phyloP scores from a whole-genome alignment of 75 land plant species.

The Pinus taeda region DNA sequence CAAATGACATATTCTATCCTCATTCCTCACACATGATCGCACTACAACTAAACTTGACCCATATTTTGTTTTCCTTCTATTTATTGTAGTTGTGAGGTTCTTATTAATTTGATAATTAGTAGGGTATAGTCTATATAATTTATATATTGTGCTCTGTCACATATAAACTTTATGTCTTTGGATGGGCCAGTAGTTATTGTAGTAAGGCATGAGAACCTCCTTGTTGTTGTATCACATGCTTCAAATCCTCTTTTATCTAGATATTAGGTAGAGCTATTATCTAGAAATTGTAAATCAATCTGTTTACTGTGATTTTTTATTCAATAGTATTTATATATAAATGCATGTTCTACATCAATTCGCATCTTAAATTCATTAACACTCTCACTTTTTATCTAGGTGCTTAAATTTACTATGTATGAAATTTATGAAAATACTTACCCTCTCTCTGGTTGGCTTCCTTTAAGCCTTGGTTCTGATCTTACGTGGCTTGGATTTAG shows the following conservation, averaged over 20 bases:
- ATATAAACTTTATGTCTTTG: conserved; percentile 69
- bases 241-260: conserved; percentile 68
- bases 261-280: conserved; percentile 56
- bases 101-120: no score
- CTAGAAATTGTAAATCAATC: not conserved
- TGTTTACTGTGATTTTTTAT: not conserved
- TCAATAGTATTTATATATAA: not conserved
- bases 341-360: not conserved
- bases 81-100: no score
- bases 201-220: conserved; percentile 57
- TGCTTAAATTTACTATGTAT: conserved; percentile 63
- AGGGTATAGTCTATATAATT: conserved; percentile 4
- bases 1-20: no score
- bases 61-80: no score
- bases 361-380: not conserved
- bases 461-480: conserved; percentile 69
- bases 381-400: conserved; percentile 26
- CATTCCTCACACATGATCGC: no score
- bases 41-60: no score
- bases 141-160: conserved; percentile 4
- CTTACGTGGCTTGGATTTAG: conserved; percentile 90
- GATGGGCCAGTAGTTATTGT: conserved; percentile 91
- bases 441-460: conserved; percentile 55
- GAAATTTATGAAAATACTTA: conserved; percentile 43
- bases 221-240: conserved; percentile 80